Conservation (phyloP, 225 moss, liverwort and hornwort species). For the Straminergon stramineum region DNA sequence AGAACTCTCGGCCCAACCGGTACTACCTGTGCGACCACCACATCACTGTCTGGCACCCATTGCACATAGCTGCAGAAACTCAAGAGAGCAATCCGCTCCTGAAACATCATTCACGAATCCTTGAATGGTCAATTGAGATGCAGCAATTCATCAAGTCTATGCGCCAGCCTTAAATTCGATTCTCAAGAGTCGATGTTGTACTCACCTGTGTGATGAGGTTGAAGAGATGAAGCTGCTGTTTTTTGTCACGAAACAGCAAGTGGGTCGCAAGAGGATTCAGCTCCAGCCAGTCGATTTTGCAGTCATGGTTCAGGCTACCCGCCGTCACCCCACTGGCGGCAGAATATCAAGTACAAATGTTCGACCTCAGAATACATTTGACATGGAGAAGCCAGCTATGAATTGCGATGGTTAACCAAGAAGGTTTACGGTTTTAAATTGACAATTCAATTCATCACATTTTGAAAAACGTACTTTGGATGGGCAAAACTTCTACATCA, state of each 20-base stretch:
- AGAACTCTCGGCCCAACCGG: neutral
- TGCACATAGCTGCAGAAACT: conserved; percentile 94
- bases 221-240: conserved; percentile 81
- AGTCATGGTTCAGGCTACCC: conserved; percentile 64
- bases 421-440: neutral
- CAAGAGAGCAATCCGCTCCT: conserved; percentile 76
- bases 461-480: too few relatives aligned
- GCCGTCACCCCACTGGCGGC: conserved; percentile 69
- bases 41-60: conserved; percentile 94
- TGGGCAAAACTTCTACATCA: too few relatives aligned
- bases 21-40: conserved; percentile 83
- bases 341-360: neutral
- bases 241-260: conserved; percentile 82
- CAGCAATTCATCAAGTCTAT: neutral
- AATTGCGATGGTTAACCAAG: neutral
- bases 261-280: conserved; percentile 71
- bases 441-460: neutral
- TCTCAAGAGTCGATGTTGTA: neutral
- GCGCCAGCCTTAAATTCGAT: neutral
- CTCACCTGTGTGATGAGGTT: conserved; percentile 61
- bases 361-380: neutral
- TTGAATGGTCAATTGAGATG: neutral
- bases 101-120: neutral
- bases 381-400: neutral
- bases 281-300: conserved; percentile 92